These are phyloP conservation scores for Sesbania bispinosa DNA, from an alignment of 306 rosid species.

Conservation along the genomic window DNA sequence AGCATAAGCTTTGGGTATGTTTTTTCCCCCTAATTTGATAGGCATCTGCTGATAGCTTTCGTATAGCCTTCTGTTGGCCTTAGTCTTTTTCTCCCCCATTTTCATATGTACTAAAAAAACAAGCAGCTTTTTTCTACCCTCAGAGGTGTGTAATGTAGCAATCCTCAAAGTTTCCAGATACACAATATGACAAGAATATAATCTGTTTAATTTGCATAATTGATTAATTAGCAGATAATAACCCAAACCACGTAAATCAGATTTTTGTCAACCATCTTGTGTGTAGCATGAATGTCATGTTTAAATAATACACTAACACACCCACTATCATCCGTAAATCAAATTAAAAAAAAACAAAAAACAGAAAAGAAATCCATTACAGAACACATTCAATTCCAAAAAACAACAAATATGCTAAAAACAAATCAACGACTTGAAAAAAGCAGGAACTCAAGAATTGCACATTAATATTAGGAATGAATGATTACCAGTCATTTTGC, in stretches of 20 bases:
- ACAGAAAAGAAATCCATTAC: neutral
- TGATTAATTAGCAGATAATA: too few species aligned
- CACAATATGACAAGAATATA: neutral
- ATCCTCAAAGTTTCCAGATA: neutral
- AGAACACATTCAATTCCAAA: conserved; percentile 10
- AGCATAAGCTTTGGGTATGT: neutral
- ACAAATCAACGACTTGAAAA: neutral
- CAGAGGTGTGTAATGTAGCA: neutral
- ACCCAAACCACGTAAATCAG: neutral
- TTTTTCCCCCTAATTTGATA: neutral
- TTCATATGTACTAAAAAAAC: neutral
- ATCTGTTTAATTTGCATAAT: neutral
- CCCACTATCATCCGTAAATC: neutral
- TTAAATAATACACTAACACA: neutral
- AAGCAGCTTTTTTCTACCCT: neutral
- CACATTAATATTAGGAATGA: neutral
- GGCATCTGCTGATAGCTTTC: neutral
- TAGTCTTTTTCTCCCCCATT: neutral
- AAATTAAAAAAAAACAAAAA: neutral
- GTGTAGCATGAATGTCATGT: neutral
- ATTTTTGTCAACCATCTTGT: neutral
- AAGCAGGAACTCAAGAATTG: neutral
- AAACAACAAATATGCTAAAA: neutral
- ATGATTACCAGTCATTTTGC: conserved; percentile 73
- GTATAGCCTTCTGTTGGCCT: neutral